Base-by-base conservation (phyloP, 768 basidiomycete species). In the Phylloporus scabripes region DNA sequence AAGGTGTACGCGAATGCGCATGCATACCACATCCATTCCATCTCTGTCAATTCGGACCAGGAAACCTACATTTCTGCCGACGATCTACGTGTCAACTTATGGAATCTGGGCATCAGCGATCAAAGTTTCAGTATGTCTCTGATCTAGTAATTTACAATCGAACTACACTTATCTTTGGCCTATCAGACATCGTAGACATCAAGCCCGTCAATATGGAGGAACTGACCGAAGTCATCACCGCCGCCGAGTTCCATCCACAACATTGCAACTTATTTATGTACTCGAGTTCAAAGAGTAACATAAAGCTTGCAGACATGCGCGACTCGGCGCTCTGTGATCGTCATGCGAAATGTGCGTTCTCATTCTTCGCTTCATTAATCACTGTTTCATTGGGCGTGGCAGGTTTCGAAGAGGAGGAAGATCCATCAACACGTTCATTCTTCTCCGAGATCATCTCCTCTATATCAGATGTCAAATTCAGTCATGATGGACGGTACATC, bases 191-290 rank as follows among this genome's bases (percentile, higher is more conserved):
- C 63, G 94, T 99, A 55, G 96, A 99, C 70, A 98, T 99, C 81
- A 99, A 99, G 67, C 96, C 96, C 2, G 83, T 92, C 61, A 99
- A 99, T 70, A 99, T 99, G 96, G 96, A 99, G 66, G 96, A 99
- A 69, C 77, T 99, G 47, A 98, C 96, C 14, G 96, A 99, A 68
- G 96, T 99, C 65, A 98, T 99, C 69, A 99, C 96, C n/a, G 92
- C 95, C 10, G 92, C 96, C 42, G 96, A 99, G 71, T 98, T 99
- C 71, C 96, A 98, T 66, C 96, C 96, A 28, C 79, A 82, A 46
- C 90, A 95, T 55, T 98, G 96, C 83, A 98, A 98, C 69, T 75
- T 91, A 44, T 98, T 99, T 76, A 96, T 97, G 93, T 99, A 98
- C 69, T 98, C 95, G 54, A 94, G 92, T 72, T 98, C 96, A 51